phyloP scores from a whole-genome alignment of 805 yeast genomes.

The Kuraishia hungarica region DNA sequence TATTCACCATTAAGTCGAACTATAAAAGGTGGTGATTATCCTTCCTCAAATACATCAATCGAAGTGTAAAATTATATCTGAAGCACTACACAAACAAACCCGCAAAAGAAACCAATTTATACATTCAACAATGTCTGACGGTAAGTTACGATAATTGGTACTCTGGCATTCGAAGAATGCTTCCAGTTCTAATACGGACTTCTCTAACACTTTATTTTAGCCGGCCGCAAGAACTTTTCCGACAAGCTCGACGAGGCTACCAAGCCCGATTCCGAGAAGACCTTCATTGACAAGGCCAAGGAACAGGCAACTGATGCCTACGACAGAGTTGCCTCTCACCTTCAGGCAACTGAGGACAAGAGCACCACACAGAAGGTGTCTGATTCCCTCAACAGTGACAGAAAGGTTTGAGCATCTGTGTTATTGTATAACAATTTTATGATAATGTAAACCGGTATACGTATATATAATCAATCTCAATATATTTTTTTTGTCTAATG shows the following conservation, averaged over 20 bases:
- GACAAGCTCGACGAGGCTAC: slow-evolving; percentile 54
- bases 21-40: background rate
- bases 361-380: slow-evolving; percentile 51
- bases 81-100: background rate
- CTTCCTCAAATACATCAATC: background rate
- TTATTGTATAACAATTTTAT: background rate
- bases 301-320: slow-evolving; percentile 51
- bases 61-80: too few species aligned
- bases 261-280: slow-evolving; percentile 61
- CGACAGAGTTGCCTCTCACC: slow-evolving; percentile 48
- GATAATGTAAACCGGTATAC: too few species aligned
- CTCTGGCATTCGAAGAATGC: too few species aligned
- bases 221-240: slow-evolving; percentile 62
- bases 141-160: background rate
- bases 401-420: slow-evolving; percentile 10
- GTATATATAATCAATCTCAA: too few species aligned
- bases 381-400: slow-evolving; percentile 48
- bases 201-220: slow-evolving; percentile 5
- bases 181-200: too few species aligned
- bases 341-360: slow-evolving; percentile 54
- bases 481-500: too few species aligned
- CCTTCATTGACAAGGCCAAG: slow-evolving; percentile 51
- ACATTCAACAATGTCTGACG: slow-evolving; percentile 8
- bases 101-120: background rate
- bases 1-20: background rate